Percentiles rank a stretch among this genome's conserved stretches.
Conservation (phyloP, 208 protist genomes). For the Trichomonas vaginalis region DNA sequence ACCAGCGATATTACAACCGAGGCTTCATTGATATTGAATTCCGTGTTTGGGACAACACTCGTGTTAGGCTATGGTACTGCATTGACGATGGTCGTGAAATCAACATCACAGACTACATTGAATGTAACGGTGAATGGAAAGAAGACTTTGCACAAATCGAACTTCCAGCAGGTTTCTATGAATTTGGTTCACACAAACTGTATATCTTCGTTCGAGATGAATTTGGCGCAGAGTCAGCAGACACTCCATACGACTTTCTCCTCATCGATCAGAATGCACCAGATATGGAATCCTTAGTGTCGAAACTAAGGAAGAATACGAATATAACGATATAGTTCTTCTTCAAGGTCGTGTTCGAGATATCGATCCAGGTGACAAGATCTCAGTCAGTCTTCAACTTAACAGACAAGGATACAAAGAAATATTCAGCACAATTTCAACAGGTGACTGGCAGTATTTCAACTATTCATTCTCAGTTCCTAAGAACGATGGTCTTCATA, state of each 20-base stretch:
- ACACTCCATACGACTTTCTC: background rate
- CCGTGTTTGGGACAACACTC: background rate
- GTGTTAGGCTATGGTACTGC: background rate
- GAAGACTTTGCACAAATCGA: background rate
- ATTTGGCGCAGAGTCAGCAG: background rate
- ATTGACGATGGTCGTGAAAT: background rate
- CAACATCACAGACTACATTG: background rate
- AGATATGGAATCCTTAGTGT: background rate
- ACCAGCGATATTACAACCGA: background rate
- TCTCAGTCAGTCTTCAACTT: background rate
- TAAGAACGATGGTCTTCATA: background rate
- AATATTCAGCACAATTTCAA: background rate
- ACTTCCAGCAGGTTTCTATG: background rate
- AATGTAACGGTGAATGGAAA: background rate
- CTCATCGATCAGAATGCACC: background rate
- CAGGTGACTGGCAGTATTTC: background rate
- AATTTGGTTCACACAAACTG: background rate
- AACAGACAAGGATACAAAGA: background rate
- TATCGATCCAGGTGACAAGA: background rate
- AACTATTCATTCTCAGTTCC: background rate
- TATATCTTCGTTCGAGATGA: background rate
- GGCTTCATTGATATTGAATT: background rate
- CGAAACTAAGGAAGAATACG: background rate
- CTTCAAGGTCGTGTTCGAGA: background rate
- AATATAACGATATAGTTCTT: background rate